phyloP scores from a whole-genome alignment of 768 basidiomycete genomes.

The Amanita molliuscula region DNA sequence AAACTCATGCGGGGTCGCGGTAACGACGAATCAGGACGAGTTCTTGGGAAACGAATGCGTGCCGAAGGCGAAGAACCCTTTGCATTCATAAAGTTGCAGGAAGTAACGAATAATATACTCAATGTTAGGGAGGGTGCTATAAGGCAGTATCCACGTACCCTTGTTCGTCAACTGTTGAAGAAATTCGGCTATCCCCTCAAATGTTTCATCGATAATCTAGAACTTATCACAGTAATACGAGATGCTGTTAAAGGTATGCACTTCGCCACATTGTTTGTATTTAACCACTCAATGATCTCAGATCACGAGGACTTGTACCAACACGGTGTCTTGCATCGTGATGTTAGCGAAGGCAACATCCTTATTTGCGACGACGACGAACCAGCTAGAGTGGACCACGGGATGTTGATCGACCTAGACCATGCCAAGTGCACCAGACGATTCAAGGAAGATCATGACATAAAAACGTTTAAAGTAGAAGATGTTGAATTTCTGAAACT shows the following conservation, averaged over 20 bases:
- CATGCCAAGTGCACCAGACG: neutral
- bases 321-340: neutral
- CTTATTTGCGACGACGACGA: neutral
- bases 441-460: neutral
- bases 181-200: neutral
- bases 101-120: neutral
- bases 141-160: neutral
- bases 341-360: neutral
- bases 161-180: neutral
- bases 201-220: neutral
- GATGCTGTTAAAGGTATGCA: neutral
- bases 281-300: too few species aligned
- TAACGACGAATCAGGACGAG: neutral
- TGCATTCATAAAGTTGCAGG: neutral
- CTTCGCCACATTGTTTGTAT: neutral
- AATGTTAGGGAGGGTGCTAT: neutral
- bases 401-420: too few species aligned
- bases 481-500: neutral
- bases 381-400: too few species aligned
- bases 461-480: neutral
- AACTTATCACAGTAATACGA: too few species aligned
- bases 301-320: too few species aligned
- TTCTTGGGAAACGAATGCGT: neutral
- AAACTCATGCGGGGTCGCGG: neutral
- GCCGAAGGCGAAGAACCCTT: neutral